Evolutionary conservation across 108 stramenopile genomes (phyloP).

Genomic region (Pseudonitzschia delicatissima): DNA sequence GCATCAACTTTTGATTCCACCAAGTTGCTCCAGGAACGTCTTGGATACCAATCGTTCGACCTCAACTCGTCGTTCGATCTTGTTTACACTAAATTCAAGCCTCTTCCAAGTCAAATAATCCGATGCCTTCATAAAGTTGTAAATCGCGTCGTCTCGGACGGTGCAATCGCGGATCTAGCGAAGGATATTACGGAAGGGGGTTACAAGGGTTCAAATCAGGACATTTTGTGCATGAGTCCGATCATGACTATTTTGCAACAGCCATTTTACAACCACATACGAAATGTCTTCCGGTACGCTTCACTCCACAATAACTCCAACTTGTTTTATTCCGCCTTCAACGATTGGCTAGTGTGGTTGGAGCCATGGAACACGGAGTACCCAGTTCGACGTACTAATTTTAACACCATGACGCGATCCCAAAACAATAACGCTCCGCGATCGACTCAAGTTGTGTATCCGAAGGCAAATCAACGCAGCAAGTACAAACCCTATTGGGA

Average conservation of each 20-base stretch:
- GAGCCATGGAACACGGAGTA: conserved; percentile 79
- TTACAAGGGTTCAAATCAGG: conserved; percentile 12
- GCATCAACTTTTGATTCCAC: conserved; percentile 18
- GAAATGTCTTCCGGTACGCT: conserved; percentile 67
- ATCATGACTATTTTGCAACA: conserved; percentile 57
- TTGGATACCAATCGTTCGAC: conserved; percentile 19
- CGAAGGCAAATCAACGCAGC: conserved; percentile 62
- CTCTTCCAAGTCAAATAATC: conserved; percentile 49
- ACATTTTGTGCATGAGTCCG: conserved; percentile 59
- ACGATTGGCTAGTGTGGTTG: conserved; percentile 80
- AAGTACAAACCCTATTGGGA: conserved; percentile 67
- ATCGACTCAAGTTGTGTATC: conserved; percentile 18
- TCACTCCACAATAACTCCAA: conserved; percentile 60
- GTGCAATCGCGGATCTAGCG: conserved; percentile 15
- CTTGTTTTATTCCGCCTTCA: conserved; percentile 66
- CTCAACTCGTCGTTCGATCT: conserved; percentile 57
- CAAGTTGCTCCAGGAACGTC: conserved; percentile 20
- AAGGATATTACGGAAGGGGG: conserved; percentile 17
- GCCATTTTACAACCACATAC: conserved; percentile 69
- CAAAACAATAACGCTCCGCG: not conserved
- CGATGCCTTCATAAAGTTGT: conserved; percentile 41
- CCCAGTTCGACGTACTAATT: conserved; percentile 8
- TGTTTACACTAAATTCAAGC: conserved; percentile 29
- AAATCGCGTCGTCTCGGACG: conserved; percentile 24
- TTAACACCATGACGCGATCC: conserved; percentile 10